Conservation (phyloP, 2,329 filamentous ascomycete genomes). For the Trichoderma citrinoviride region DNA sequence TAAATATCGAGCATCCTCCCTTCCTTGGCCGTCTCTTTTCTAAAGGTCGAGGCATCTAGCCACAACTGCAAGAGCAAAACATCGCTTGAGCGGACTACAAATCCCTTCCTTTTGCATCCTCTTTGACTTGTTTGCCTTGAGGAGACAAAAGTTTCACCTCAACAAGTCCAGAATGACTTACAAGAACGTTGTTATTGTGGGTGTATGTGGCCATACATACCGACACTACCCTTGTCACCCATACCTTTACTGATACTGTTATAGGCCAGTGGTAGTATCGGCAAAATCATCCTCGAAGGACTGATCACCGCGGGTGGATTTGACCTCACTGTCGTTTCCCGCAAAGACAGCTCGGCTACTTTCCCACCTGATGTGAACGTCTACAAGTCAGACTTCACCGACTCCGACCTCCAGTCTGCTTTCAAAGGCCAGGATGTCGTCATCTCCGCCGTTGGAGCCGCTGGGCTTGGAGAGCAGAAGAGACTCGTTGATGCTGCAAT, state of each 20-base stretch:
- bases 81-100: no score
- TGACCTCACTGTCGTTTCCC: constrained; percentile 22
- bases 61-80: no score
- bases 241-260: background rate
- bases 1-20: no score
- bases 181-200: background rate
- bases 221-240: no score
- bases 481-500: constrained; percentile 52
- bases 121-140: no score
- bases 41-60: no score
- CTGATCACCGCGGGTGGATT: constrained; percentile 19
- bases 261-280: constrained; percentile 25
- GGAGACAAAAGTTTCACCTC: background rate
- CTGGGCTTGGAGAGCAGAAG: constrained; percentile 42
- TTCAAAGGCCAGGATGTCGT: constrained; percentile 24
- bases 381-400: constrained; percentile 24
- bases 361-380: constrained; percentile 18
- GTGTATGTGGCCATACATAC: background rate
- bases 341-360: constrained; percentile 18
- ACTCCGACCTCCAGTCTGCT: constrained; percentile 18
- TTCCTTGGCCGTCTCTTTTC: no score
- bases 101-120: no score
- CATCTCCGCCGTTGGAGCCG: constrained; percentile 45
- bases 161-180: background rate
- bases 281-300: constrained; percentile 23